phyloP scores from a whole-genome alignment of 2,329 filamentous ascomycete species.

The Arachnomyces sp. region DNA sequence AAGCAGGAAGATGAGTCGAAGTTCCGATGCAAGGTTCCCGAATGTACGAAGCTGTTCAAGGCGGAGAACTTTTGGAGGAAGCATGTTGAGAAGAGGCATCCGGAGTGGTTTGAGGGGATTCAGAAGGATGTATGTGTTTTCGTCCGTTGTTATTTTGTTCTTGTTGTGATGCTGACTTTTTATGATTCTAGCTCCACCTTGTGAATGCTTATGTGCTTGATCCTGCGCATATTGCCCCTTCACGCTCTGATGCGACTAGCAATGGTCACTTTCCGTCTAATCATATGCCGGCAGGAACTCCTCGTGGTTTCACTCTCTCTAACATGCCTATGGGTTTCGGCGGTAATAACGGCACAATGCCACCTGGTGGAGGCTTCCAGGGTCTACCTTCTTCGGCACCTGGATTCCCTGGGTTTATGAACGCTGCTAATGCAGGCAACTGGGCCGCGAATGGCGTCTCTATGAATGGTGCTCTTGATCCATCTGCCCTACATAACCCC shows the following conservation, averaged over 20 bases:
- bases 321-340: conserved; percentile 58
- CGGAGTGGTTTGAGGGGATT: conserved; percentile 74
- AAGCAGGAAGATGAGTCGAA: conserved; percentile 98
- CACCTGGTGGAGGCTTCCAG: conserved; percentile 25
- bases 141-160: not conserved
- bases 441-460: conserved; percentile 26
- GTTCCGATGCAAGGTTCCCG: conserved; percentile 91
- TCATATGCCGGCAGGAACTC: conserved; percentile 72
- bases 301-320: conserved; percentile 81
- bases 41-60: conserved; percentile 95
- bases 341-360: conserved; percentile 35
- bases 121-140: conserved; percentile 66
- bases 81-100: conserved; percentile 91
- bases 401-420: conserved; percentile 27
- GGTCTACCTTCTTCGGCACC: conserved; percentile 18
- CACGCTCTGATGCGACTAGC: conserved; percentile 85
- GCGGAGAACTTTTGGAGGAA: conserved; percentile 96
- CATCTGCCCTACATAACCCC: conserved; percentile 41
- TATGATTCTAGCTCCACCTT: conserved; percentile 61
- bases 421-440: conserved; percentile 18
- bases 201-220: conserved; percentile 94
- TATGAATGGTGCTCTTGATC: conserved; percentile 21
- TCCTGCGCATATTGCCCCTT: conserved; percentile 88
- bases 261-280: conserved; percentile 86
- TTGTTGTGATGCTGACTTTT: conserved; percentile 25